Evolutionary conservation across 1,284 basidiomycete genomes (phyloP).

Genomic region (Testicularia cyperi): DNA sequence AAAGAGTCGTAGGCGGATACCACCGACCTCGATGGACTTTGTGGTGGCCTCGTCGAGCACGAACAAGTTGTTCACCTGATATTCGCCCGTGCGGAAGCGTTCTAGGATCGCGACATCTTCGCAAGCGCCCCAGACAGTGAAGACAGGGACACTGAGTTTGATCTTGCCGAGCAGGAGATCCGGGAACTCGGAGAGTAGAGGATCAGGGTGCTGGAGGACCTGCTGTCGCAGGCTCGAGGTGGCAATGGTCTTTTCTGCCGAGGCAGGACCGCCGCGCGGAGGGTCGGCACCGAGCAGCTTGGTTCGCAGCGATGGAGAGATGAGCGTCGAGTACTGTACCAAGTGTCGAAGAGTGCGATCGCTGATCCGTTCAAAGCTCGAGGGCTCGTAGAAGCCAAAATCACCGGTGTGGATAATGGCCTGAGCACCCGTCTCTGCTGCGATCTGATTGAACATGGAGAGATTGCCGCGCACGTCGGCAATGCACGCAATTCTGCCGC

Average conservation of each 20-base stretch:
- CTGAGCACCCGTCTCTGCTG: conserved; percentile 79
- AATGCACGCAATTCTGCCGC: conserved; percentile 85
- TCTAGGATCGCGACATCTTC: conserved; percentile 92
- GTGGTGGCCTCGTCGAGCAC: conserved; percentile 93
- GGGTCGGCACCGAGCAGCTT: conserved; percentile 72
- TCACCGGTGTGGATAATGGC: conserved; percentile 93
- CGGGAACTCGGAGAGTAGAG: conserved; percentile 83
- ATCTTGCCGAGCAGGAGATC: conserved; percentile 74
- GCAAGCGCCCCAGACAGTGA: conserved; percentile 95
- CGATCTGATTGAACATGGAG: conserved; percentile 84
- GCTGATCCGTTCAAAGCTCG: conserved; percentile 82
- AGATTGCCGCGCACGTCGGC: conserved; percentile 81
- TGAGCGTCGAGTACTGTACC: conserved; percentile 95
- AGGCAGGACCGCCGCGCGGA: conserved; percentile 45
- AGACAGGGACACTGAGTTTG: conserved; percentile 72
- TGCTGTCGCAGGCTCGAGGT: conserved; percentile 40
- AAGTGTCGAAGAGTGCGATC: conserved; percentile 91
- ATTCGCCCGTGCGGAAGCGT: conserved; percentile 81
- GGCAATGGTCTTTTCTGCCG: conserved; percentile 19
- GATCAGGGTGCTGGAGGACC: conserved; percentile 59
- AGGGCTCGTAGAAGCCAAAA: conserved; percentile 93
- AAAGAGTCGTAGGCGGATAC: conserved; percentile 86
- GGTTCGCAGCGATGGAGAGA: conserved; percentile 76
- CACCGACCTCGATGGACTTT: conserved; percentile 84
- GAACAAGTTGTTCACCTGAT: conserved; percentile 74